A percentile compares a stretch with the other conserved stretches of the same genome.
Evolutionary conservation across 2,329 filamentous ascomycete genomes (phyloP).

Genomic region (Aureobasidium sp.): DNA sequence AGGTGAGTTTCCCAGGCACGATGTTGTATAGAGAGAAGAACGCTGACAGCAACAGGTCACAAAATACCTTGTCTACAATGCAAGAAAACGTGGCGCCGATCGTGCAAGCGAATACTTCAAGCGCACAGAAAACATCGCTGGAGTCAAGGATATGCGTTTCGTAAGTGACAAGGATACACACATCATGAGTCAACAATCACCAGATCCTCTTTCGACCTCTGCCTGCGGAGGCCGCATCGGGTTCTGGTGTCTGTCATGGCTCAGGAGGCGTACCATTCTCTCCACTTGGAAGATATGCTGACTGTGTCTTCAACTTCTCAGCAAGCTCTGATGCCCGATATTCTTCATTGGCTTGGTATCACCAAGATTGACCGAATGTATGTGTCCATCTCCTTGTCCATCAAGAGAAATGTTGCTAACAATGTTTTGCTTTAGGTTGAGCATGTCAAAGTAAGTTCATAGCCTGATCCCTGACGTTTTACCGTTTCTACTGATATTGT

Average conservation of each 20-base stretch:
- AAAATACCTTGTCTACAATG: constrained; percentile 78
- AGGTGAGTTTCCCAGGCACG: constrained; percentile 48
- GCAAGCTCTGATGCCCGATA: constrained; percentile 86
- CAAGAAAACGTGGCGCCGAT: constrained; percentile 69
- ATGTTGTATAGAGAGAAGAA: neutral
- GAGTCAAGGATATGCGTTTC: constrained; percentile 94
- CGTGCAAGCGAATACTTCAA: constrained; percentile 88
- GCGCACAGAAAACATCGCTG: constrained; percentile 95
- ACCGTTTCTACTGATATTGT: neutral
- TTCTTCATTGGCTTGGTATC: constrained; percentile 95
- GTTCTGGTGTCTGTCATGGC: too few species aligned
- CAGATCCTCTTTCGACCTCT: too few species aligned
- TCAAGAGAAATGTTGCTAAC: neutral
- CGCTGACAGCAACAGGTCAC: constrained; percentile 50
- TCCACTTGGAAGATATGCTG: too few species aligned
- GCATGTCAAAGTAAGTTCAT: constrained; percentile 78
- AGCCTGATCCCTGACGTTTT: too few species aligned
- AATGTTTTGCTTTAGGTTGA: constrained; percentile 39
- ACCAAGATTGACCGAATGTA: constrained; percentile 97
- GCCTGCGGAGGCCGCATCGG: too few species aligned
- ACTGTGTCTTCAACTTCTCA: too few species aligned
- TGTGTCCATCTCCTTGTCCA: neutral
- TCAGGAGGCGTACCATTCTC: too few species aligned
- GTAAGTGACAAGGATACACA: too few species aligned
- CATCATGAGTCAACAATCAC: too few species aligned